Percentiles rank a stretch among this genome's conserved stretches.
Conservation (phyloP, 495 filamentous ascomycete genomes). For the Clavariopsis aquatica region DNA sequence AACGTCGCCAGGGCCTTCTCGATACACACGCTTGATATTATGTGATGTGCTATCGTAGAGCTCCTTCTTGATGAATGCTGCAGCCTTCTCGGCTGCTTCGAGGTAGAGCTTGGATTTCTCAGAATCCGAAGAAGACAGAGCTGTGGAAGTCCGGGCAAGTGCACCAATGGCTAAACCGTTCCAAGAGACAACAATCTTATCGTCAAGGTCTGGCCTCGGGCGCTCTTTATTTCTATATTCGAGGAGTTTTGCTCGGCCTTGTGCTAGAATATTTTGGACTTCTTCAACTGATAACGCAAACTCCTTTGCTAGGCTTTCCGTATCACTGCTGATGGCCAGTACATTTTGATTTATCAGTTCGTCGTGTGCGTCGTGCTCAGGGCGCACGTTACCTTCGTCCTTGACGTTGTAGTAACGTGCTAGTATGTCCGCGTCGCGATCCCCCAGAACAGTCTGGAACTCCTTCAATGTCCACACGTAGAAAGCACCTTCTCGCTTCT, state of each 20-base stretch:
- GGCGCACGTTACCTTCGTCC: conserved; percentile 85
- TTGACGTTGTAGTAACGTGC: conserved; percentile 84
- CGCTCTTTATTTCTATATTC: conserved; percentile 74
- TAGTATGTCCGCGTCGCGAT: conserved; percentile 69
- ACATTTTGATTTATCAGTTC: conserved; percentile 88
- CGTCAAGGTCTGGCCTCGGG: conserved; percentile 78
- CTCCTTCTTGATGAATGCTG: conserved; percentile 73
- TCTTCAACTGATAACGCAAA: conserved; percentile 75
- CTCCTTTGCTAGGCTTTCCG: conserved; percentile 70
- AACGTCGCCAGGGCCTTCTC: conserved; percentile 69
- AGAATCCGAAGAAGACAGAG: conserved; percentile 62
- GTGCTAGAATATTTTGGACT: conserved; percentile 67
- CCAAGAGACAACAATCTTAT: conserved; percentile 85
- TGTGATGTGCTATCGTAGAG: conserved; percentile 67
- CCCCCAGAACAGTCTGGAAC: conserved; percentile 73
- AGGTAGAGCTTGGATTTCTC: conserved; percentile 61
- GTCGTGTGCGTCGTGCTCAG: conserved; percentile 82
- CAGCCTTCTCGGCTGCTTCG: conserved; percentile 66
- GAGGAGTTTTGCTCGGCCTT: conserved; percentile 68
- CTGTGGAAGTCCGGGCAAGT: conserved; percentile 70
- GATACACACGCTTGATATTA: conserved; percentile 73
- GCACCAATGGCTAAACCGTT: conserved; percentile 90
- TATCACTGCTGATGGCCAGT: conserved; percentile 60
- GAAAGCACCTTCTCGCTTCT: conserved; percentile 91
- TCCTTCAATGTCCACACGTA: conserved; percentile 94